Percentiles rank a stretch among this genome's conserved stretches.
Evolutionary conservation across 2,329 filamentous ascomycete genomes (phyloP).

Genomic region (Hymenoscyphus repandus): DNA sequence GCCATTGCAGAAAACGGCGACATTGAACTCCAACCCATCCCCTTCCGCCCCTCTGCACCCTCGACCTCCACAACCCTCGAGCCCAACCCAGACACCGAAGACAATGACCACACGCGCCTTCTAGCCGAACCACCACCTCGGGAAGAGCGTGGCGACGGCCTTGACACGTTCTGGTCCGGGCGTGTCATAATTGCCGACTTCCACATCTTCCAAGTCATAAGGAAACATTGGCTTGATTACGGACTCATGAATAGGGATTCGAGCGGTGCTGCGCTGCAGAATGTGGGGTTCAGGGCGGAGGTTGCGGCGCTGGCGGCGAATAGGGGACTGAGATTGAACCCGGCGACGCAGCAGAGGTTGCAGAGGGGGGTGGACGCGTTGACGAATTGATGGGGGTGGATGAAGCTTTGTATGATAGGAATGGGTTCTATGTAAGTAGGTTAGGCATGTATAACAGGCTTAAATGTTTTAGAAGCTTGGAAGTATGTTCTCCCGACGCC

Average conservation of each 20-base stretch:
- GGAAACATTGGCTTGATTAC: conserved; percentile 28
- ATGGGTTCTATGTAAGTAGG: not conserved
- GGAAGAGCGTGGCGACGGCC: conserved; percentile 20
- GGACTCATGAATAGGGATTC: conserved; percentile 12
- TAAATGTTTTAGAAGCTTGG: too few species aligned
- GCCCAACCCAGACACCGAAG: conserved; percentile 10
- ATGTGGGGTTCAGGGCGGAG: conserved; percentile 26
- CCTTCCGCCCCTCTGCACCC: conserved; percentile 3
- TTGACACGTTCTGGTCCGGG: conserved; percentile 31
- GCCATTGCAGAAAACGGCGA: conserved; percentile 18
- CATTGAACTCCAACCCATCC: conserved; percentile 27
- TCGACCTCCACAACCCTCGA: not conserved
- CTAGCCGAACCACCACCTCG: conserved; percentile 20
- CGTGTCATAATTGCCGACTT: conserved; percentile 30
- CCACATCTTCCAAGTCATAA: conserved; percentile 29
- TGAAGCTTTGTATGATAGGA: not conserved
- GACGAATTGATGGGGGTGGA: conserved; percentile 7
- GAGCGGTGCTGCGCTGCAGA: conserved; percentile 26
- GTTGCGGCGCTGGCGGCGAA: conserved; percentile 23
- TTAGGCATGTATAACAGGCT: too few species aligned
- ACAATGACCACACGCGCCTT: conserved; percentile 20
- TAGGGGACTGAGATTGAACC: conserved; percentile 25
- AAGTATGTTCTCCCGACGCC: too few species aligned
- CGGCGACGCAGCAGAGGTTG: conserved; percentile 18
- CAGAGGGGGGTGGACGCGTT: conserved; percentile 22